A percentile compares a stretch with the other conserved stretches of the same genome.
Evolutionary conservation across 208 protist species (phyloP).

Genomic region (Acanthamoeba polyphaga): DNA sequence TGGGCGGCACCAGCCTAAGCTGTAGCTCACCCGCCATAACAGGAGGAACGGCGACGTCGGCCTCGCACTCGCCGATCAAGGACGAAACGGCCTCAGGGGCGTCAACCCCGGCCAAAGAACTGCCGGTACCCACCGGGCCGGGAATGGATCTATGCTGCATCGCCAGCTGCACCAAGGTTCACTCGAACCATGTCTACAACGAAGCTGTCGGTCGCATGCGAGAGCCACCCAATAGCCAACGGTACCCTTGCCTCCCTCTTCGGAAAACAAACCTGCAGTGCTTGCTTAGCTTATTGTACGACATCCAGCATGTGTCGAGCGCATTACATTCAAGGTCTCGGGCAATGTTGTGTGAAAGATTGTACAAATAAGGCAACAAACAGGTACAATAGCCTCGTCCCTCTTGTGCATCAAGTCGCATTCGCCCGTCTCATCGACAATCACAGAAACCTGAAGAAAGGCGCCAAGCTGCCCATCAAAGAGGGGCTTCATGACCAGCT

Average conservation of each 20-base stretch:
- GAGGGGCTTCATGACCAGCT: constrained; percentile 7
- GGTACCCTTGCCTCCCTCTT: not conserved
- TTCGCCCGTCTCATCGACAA: not conserved
- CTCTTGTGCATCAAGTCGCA: not conserved
- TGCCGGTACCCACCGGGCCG: not conserved
- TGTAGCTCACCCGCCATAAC: not conserved
- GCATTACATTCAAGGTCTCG: constrained; percentile 39
- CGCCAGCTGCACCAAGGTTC: constrained; percentile 32
- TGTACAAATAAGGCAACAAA: constrained; percentile 66
- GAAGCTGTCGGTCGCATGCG: constrained; percentile 56
- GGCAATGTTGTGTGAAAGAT: constrained; percentile 42
- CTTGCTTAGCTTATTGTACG: too few relatives aligned
- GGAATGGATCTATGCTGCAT: constrained; percentile 54
- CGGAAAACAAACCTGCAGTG: not conserved
- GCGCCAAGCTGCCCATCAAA: constrained; percentile 50
- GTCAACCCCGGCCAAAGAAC: constrained; percentile 2
- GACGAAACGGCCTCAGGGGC: not conserved
- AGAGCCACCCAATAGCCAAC: constrained; percentile 28
- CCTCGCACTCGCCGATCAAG: not conserved
- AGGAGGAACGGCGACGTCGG: not conserved
- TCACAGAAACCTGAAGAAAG: constrained; percentile 30
- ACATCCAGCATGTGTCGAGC: constrained; percentile 46
- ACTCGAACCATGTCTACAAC: constrained; percentile 59
- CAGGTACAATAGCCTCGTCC: not conserved
- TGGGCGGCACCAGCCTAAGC: not conserved